Percentiles rank a stretch among this genome's conserved stretches.
Evolutionary conservation across 2,329 filamentous ascomycete species (phyloP).

Genomic region (Ramularia collo-cygni): DNA sequence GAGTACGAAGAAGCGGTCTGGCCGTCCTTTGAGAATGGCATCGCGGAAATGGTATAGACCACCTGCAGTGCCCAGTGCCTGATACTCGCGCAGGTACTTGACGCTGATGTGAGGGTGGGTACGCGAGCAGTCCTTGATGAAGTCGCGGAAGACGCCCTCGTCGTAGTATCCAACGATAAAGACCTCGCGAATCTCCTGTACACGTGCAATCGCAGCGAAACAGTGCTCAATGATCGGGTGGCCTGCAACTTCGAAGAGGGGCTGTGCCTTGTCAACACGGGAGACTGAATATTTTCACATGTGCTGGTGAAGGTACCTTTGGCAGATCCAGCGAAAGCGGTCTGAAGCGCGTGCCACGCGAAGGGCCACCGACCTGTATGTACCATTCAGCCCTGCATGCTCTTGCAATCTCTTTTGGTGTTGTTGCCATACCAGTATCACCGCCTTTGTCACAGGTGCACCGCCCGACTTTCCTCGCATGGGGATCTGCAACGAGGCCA

Average conservation of each 20-base stretch:
- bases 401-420: neutral
- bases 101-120: conserved; percentile 84
- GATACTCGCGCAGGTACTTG: conserved; percentile 95
- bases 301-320: conserved; percentile 55
- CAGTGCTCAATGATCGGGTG: conserved; percentile 99
- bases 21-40: conserved; percentile 91
- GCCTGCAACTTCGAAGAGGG: conserved; percentile 95
- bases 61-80: conserved; percentile 89
- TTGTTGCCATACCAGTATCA: conserved; percentile 67
- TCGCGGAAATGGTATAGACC: conserved; percentile 99
- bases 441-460: conserved; percentile 73
- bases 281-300: conserved; percentile 10
- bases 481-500: conserved; percentile 27
- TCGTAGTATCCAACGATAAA: conserved; percentile 99
- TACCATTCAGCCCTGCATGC: neutral
- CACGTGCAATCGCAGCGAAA: conserved; percentile 82
- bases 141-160: conserved; percentile 92
- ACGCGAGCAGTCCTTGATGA: conserved; percentile 83
- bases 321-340: conserved; percentile 92
- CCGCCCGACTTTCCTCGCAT: conserved; percentile 27
- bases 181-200: conserved; percentile 89
- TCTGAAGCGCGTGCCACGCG: conserved; percentile 89
- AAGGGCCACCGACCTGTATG: conserved; percentile 77
- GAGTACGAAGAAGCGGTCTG: conserved; percentile 92
- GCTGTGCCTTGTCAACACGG: conserved; percentile 44